Evolutionary conservation across 2,329 filamentous ascomycete genomes (phyloP).

Genomic region (Botrytis porri): DNA sequence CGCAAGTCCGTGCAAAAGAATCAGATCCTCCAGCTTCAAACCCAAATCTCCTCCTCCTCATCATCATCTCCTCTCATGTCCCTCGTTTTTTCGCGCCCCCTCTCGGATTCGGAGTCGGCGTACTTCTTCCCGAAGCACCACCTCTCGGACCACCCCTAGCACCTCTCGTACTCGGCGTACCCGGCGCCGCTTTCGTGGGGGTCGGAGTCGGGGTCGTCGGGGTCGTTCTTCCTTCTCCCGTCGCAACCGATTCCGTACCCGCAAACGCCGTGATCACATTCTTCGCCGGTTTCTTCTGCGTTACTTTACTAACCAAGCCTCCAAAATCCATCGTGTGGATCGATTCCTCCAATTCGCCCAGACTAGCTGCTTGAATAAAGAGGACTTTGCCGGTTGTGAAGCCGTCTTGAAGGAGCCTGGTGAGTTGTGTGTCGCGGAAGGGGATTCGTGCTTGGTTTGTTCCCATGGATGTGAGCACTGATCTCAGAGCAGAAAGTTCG

Average conservation of each 20-base stretch:
- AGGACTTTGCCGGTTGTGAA: slow-evolving; percentile 2
- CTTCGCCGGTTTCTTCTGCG: not conserved
- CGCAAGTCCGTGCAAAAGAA: not conserved
- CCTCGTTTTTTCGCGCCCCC: not conserved
- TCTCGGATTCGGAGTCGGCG: not conserved
- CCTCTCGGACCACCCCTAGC: not conserved
- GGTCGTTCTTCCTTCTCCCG: not conserved
- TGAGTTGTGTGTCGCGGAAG: not conserved
- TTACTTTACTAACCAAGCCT: not conserved
- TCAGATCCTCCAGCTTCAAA: not conserved
- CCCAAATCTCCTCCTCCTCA: not conserved
- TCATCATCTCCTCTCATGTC: not conserved
- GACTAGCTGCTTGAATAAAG: slow-evolving; percentile 7
- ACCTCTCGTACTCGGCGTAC: not conserved
- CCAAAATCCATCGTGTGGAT: slow-evolving; percentile 7
- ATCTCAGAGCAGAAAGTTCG: slow-evolving; percentile 83
- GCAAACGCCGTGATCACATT: not conserved
- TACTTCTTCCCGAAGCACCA: not conserved
- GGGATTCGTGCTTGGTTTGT: not conserved
- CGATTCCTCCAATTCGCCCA: not conserved
- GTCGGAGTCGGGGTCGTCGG: not conserved
- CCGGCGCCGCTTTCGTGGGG: not conserved
- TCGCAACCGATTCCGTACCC: not conserved
- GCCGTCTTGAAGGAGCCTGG: not conserved
- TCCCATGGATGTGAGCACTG: slow-evolving; percentile 89